These are phyloP conservation scores for Gentiana dahurica DNA, from an alignment of 257 asterid genomes.

Conservation along the genomic window DNA sequence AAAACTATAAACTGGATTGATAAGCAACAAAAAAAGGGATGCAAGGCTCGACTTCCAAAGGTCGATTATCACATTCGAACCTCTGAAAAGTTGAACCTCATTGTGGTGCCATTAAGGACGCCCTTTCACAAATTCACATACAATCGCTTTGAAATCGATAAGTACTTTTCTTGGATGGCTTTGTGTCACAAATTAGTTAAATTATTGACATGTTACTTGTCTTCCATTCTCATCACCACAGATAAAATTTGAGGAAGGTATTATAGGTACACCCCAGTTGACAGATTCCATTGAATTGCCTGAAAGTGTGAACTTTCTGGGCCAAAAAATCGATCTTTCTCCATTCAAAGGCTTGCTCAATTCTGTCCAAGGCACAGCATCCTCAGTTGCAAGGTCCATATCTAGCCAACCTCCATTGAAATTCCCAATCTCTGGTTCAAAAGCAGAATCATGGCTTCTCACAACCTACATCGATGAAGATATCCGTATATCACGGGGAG, in stretches of 20 bases:
- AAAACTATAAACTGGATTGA: too few relatives aligned
- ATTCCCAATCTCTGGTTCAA: conserved; percentile 43
- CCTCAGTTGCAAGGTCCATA: conserved; percentile 68
- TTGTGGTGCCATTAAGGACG: too few relatives aligned
- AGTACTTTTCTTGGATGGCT: neutral
- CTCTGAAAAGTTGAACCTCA: too few relatives aligned
- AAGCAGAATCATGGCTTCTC: conserved; percentile 79
- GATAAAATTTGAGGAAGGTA: conserved; percentile 78
- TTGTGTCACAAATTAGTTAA: neutral
- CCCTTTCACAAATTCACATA: too few relatives aligned
- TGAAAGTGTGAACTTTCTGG: conserved; percentile 62
- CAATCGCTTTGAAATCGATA: too few relatives aligned
- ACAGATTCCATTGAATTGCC: conserved; percentile 78
- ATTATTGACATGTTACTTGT: neutral
- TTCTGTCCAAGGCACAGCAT: conserved; percentile 78
- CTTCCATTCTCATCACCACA: conserved; percentile 18
- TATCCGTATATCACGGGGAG: conserved; percentile 84
- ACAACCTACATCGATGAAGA: conserved; percentile 82
- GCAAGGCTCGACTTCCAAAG: too few relatives aligned
- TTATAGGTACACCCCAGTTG: conserved; percentile 85
- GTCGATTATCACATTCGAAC: too few relatives aligned
- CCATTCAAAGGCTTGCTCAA: conserved; percentile 68
- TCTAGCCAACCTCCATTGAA: conserved; percentile 76
- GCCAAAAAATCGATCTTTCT: conserved; percentile 72
- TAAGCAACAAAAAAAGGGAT: too few relatives aligned